Base-by-base conservation (phyloP, 2,329 filamentous ascomycete species). In the Karstenula rhodostoma region DNA sequence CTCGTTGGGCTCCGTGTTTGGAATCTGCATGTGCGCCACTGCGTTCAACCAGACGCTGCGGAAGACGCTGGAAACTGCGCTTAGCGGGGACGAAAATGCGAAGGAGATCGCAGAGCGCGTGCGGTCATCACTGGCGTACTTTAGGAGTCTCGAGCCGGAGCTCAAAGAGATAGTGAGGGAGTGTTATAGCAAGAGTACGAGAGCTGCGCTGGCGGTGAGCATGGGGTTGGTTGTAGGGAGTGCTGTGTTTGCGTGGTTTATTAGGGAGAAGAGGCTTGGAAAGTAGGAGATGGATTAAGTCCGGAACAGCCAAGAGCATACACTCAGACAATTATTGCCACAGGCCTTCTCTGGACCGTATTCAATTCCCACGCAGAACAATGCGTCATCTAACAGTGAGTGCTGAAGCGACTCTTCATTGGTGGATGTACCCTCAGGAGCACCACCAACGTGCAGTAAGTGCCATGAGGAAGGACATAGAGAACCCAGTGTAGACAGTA, bases 31-130 rank as follows among this genome's bases (percentile, higher is more conserved):
- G 59, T 86, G 86, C 53, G 87, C 90, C 1, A 91, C 90, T 1
- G 84, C 92, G 8, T 85, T 93, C 48, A 92, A 94, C 72, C 87
- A 90, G 70, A 82, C 84, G 2, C 81, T 94, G 22, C 82, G 90
- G 17, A 79, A 79, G 2, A 80, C 85, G 49, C 80, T 94, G 4
- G 79, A 81, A 2, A 69, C 74, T 1, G 81, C 82, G 2, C 78
- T 93, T 49, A 78, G 82, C 4, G 83, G 83, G 55, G 86, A 86
- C 58, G 82, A 85, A 25, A 84, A 88, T 55, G 88, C 90, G 0
- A 81, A 85, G 25, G 80, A 85, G 56, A 91, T 94, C 64, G 89
- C 92, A 46, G 84, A 88, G 59, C 83, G 84, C 12, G 91, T 93
- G 4, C 83, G 91, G 25, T 83, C 90, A 74, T 92, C 87, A 69